Conservation (phyloP, 2,329 filamentous ascomycete genomes). For the Fulvia fulva region DNA sequence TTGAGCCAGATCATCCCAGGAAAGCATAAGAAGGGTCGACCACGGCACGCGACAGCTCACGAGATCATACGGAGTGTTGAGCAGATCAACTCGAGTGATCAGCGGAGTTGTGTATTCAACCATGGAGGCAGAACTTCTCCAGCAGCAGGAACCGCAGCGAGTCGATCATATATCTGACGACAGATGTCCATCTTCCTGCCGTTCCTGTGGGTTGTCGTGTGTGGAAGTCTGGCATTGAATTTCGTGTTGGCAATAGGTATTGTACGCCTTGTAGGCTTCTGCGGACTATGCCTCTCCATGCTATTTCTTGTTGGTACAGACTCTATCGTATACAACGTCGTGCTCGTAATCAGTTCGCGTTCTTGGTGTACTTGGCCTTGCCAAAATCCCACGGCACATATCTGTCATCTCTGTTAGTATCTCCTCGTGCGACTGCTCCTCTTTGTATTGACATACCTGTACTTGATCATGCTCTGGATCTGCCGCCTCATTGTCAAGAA, state of each 20-base stretch:
- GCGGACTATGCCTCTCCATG: slow-evolving; percentile 1
- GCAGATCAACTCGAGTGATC: background rate
- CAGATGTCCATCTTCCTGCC: too few relatives aligned
- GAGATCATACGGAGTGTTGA: background rate
- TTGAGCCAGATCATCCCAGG: background rate
- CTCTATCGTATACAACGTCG: background rate
- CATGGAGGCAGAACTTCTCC: too few relatives aligned
- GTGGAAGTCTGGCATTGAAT: too few relatives aligned
- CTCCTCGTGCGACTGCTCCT: background rate
- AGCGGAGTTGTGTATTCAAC: background rate
- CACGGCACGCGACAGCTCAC: slow-evolving; percentile 7
- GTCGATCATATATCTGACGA: too few relatives aligned
- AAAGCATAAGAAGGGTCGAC: background rate
- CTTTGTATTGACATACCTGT: slow-evolving; percentile 68
- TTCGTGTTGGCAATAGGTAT: background rate
- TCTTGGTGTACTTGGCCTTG: slow-evolving; percentile 34
- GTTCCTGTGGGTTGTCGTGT: too few relatives aligned
- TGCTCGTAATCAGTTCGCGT: slow-evolving; percentile 19
- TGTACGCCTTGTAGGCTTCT: background rate
- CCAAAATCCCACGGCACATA: slow-evolving; percentile 40
- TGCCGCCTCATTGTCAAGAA: slow-evolving; percentile 97
- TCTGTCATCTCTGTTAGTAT: slow-evolving; percentile 25
- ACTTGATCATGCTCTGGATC: slow-evolving; percentile 99
- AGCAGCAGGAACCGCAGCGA: too few relatives aligned
- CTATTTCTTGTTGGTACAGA: slow-evolving; percentile 2